Base-by-base conservation (phyloP, 108 stramenopile genomes). In the Epipyxis sp. region DNA sequence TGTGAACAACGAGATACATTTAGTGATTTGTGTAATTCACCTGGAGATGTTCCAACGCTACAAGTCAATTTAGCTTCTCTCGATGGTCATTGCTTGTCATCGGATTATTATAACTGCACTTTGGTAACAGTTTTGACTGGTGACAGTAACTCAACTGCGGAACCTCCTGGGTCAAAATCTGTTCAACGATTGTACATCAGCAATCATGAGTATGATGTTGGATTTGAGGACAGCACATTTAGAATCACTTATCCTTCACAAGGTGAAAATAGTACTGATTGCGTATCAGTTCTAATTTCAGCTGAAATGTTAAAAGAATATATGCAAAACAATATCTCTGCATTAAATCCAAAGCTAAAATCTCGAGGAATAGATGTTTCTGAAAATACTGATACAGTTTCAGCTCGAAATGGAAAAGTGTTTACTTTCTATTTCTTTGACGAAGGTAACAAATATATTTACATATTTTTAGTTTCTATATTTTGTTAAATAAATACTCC, bases 21-120 rank as follows among this genome's bases (percentile, higher is more conserved):
- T 1, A 10, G 25, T 29, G 59, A 76, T 0, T 69, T 83, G 61
- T 93, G 92, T 84, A 91, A 90, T 83, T 76, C 90, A 0, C 91
- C 91, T 0, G 92, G 92, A 42, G 81, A 93, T 79, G 90, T 93
- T 0, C 91, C 90, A 44, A 90, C 61, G 30, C 61, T 65, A 6
- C 30, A 25, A 37, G 20, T 35, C 34, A 32, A 32, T 29, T 6
- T 32, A 6, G 1, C 1, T 0, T 0, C 0, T 25, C 42, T 78
- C 29, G 3, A 32, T 32, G 78, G 67, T 29, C 37, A 16, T 27
- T 78, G 78, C 42, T 40, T 41, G 25, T 42, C 1, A 27, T 1
- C 27, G 1, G 25, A 32, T 65, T 29, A 32, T 10, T 85, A 59
- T 69, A 57, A 76, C 72, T 90, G 89, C 72, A 41, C 29, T 42